Evolutionary conservation across 1,139 yeast species (phyloP).

Genomic region (Yamadazyma atlantica): DNA sequence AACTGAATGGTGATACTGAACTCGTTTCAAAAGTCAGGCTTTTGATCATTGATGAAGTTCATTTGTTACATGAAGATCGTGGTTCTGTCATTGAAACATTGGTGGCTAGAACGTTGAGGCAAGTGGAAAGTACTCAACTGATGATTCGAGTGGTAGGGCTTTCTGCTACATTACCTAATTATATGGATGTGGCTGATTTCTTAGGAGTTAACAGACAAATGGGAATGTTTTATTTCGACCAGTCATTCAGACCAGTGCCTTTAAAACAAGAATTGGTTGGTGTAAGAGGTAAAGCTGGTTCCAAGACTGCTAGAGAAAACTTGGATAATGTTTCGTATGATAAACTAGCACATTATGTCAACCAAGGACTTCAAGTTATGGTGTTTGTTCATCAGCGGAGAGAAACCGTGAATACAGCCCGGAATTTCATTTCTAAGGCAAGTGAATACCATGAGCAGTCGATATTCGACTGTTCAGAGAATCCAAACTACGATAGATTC

Average conservation of each 20-base stretch:
- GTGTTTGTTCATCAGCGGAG: slow-evolving; percentile 94
- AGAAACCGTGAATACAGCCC: slow-evolving; percentile 84
- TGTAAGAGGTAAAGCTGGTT: slow-evolving; percentile 76
- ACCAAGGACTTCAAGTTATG: slow-evolving; percentile 87
- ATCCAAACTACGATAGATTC: slow-evolving; percentile 45
- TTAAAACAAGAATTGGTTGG: slow-evolving; percentile 86
- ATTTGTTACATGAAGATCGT: slow-evolving; percentile 93
- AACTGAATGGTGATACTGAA: slow-evolving; percentile 82
- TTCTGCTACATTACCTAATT: slow-evolving; percentile 95
- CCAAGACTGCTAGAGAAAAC: slow-evolving; percentile 69
- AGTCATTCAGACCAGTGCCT: slow-evolving; percentile 92
- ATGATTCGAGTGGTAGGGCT: slow-evolving; percentile 96
- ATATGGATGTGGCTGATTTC: slow-evolving; percentile 92
- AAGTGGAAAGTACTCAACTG: slow-evolving; percentile 89
- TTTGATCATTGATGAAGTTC: slow-evolving; percentile 93
- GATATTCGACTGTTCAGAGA: slow-evolving; percentile 61
- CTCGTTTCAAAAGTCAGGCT: slow-evolving; percentile 81
- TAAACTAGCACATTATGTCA: slow-evolving; percentile 65
- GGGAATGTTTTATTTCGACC: slow-evolving; percentile 94
- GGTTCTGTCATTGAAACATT: slow-evolving; percentile 96
- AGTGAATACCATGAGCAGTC: slow-evolving; percentile 54
- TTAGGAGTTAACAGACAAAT: slow-evolving; percentile 84
- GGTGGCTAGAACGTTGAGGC: slow-evolving; percentile 92
- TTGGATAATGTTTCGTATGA: slow-evolving; percentile 78
- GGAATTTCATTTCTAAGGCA: slow-evolving; percentile 70